Conservation (phyloP, 116 monocot species). For the Phalaenopsis hybrid region DNA sequence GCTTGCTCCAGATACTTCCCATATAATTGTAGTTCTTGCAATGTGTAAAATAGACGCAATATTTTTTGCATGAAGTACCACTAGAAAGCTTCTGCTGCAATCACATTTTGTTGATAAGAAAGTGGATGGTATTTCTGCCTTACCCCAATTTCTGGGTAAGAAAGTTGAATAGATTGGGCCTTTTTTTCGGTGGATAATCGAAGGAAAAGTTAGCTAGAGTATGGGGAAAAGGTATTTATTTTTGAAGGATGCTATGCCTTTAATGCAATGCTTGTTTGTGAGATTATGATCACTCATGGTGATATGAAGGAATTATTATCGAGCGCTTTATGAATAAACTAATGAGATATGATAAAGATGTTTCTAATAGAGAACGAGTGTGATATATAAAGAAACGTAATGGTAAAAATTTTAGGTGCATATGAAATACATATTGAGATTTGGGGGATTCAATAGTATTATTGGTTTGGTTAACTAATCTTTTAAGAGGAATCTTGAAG, state of each 20-base stretch:
- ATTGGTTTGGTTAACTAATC: background rate
- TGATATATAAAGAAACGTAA: background rate
- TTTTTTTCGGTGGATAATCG: background rate
- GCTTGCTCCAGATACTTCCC: background rate
- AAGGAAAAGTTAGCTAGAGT: background rate
- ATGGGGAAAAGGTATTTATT: background rate
- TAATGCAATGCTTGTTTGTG: background rate
- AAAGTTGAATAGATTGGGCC: background rate
- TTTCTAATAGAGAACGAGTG: background rate
- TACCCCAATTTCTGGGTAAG: background rate
- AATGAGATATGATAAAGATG: background rate
- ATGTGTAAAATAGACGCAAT: background rate
- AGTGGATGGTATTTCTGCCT: background rate
- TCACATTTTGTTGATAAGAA: background rate
- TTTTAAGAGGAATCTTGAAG: background rate
- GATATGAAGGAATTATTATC: background rate
- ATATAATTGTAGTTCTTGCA: background rate
- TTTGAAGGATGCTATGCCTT: background rate
- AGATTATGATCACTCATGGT: background rate
- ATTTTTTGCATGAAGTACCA: background rate
- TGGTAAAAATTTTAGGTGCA: background rate
- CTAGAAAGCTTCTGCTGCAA: background rate
- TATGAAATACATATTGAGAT: background rate
- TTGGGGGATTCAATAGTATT: background rate
- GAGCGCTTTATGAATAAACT: background rate